Percentiles rank a stretch among this genome's conserved stretches.
Conservation (phyloP, 83 land plant species). For the Diphasiastrum complanatum region DNA sequence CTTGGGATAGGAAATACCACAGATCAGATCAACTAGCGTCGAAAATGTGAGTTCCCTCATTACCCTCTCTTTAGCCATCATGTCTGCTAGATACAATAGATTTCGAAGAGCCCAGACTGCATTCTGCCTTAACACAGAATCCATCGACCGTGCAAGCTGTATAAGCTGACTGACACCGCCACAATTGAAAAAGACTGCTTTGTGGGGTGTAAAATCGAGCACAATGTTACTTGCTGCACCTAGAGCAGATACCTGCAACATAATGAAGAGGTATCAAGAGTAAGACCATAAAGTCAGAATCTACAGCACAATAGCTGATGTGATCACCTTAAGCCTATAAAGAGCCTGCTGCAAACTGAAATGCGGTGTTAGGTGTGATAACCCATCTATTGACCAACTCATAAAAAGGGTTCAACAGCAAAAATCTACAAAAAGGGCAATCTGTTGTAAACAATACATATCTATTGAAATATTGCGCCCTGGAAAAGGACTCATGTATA, state of each 20-base stretch:
- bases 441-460: too few species aligned
- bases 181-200: slow-evolving; percentile 47
- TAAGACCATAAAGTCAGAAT: too few species aligned
- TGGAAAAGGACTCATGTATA: too few species aligned
- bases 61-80: slow-evolving; percentile 47
- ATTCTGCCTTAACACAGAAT: slow-evolving; percentile 58
- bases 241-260: slow-evolving; percentile 69
- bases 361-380: too few species aligned
- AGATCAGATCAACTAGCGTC: slow-evolving; percentile 53
- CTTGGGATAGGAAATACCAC: slow-evolving; percentile 44
- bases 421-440: too few species aligned
- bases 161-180: slow-evolving; percentile 69
- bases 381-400: too few species aligned
- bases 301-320: too few species aligned
- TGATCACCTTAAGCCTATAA: too few species aligned
- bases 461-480: too few species aligned
- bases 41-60: slow-evolving; percentile 56
- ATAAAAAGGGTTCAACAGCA: too few species aligned
- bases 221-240: slow-evolving; percentile 84
- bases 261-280: slow-evolving; percentile 1
- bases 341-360: too few species aligned
- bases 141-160: slow-evolving; percentile 78
- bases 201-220: slow-evolving; percentile 64
- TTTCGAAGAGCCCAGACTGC: slow-evolving; percentile 86
- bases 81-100: slow-evolving; percentile 67